Percentiles rank a stretch among this genome's conserved stretches.
These are phyloP conservation scores for Penicillium griseofulvum DNA, from an alignment of 2,329 filamentous ascomycete species.

Conservation along the genomic window DNA sequence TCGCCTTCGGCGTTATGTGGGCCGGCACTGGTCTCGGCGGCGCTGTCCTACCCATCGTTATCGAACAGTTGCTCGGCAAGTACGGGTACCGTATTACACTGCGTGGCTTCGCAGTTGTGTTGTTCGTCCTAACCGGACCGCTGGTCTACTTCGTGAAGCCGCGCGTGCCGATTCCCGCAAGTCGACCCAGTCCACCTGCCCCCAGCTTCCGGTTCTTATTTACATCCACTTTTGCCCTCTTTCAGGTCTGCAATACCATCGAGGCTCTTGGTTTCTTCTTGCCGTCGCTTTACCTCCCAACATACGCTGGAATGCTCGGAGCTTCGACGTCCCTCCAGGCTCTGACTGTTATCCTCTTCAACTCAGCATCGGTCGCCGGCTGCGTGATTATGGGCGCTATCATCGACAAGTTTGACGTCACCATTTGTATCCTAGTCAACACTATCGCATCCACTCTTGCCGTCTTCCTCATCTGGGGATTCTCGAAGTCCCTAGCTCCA, in stretches of 20 bases:
- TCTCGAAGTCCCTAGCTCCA: conserved; percentile 42
- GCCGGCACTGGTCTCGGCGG: conserved; percentile 39
- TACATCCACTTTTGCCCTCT: conserved; percentile 43
- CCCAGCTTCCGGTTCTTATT: conserved; percentile 42
- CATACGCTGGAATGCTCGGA: conserved; percentile 35
- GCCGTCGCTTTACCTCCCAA: conserved; percentile 40
- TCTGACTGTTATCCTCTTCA: conserved; percentile 33
- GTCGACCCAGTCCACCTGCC: conserved; percentile 28
- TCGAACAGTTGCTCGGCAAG: conserved; percentile 44
- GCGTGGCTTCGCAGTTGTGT: conserved; percentile 42
- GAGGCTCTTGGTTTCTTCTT: conserved; percentile 40
- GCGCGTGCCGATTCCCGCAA: conserved; percentile 35
- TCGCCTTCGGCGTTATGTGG: conserved; percentile 48
- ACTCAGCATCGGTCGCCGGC: conserved; percentile 32
- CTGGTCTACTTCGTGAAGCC: conserved; percentile 42
- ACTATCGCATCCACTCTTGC: conserved; percentile 42
- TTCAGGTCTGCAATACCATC: conserved; percentile 46
- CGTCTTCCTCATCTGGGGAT: conserved; percentile 50
- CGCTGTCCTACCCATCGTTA: conserved; percentile 46
- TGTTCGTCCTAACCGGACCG: conserved; percentile 21
- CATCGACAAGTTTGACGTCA: conserved; percentile 42
- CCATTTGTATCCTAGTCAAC: conserved; percentile 43
- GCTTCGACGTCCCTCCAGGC: conserved; percentile 20
- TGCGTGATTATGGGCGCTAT: conserved; percentile 36
- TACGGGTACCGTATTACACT: conserved; percentile 48